These are phyloP conservation scores for Brettanomyces naardenensis DNA, from an alignment of 805 yeast species.

Conservation along the genomic window DNA sequence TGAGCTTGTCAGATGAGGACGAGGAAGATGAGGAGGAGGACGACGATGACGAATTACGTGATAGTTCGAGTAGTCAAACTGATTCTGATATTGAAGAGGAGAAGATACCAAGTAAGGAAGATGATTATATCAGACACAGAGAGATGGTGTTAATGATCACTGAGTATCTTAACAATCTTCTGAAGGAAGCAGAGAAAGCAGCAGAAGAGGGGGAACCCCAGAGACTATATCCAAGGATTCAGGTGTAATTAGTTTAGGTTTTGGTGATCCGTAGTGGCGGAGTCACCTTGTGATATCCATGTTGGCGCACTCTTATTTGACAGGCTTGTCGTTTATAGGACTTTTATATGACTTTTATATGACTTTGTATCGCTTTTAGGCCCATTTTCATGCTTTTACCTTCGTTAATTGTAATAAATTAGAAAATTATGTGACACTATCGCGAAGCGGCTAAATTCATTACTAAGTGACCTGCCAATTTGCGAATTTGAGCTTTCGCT, in stretches of 20 bases:
- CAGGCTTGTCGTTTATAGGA: too few species aligned
- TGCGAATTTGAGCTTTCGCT: too few species aligned
- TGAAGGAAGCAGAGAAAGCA: conserved; percentile 1
- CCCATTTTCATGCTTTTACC: too few species aligned
- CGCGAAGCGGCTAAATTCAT: too few species aligned
- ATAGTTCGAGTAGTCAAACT: neutral
- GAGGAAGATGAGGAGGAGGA: conserved; percentile 1
- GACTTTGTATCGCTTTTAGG: too few species aligned
- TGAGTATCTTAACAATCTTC: conserved; percentile 11
- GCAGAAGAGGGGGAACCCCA: conserved; percentile 1
- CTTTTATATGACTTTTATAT: too few species aligned
- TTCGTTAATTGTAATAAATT: too few species aligned
- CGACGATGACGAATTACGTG: neutral
- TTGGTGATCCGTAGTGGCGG: too few species aligned
- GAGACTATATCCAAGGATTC: conserved; percentile 14
- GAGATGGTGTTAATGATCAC: conserved; percentile 10
- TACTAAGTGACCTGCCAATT: too few species aligned
- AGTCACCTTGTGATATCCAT: too few species aligned
- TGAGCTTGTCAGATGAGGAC: conserved; percentile 10
- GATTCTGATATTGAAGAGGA: conserved; percentile 10
- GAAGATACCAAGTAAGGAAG: conserved; percentile 9
- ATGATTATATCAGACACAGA: conserved; percentile 12
- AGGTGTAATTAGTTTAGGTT: neutral
- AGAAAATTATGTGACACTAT: too few species aligned
- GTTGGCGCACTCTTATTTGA: too few species aligned